phyloP scores from a whole-genome alignment of 495 filamentous ascomycete genomes.

The Xylaria palmicola region DNA sequence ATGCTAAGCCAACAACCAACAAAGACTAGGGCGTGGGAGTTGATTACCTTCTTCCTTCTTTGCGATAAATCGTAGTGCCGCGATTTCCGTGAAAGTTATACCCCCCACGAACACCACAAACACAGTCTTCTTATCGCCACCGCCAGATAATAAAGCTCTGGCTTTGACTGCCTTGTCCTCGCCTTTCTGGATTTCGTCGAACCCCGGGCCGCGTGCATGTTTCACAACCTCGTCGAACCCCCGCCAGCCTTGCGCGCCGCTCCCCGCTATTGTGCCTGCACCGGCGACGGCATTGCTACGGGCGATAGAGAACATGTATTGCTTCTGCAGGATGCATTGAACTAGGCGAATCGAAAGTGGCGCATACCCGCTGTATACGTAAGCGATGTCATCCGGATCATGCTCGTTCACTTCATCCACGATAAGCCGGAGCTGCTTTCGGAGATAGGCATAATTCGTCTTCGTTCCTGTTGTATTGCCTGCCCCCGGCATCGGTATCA shows the following conservation, averaged over 20 bases:
- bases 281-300: slow-evolving; percentile 53
- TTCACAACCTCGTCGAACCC: slow-evolving; percentile 89
- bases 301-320: slow-evolving; percentile 69
- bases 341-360: slow-evolving; percentile 90
- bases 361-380: slow-evolving; percentile 96
- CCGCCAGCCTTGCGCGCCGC: slow-evolving; percentile 77
- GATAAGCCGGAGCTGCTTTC: slow-evolving; percentile 82
- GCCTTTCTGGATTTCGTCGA: slow-evolving; percentile 89
- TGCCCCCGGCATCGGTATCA: slow-evolving; percentile 64
- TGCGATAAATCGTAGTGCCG: slow-evolving; percentile 87
- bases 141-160: slow-evolving; percentile 75
- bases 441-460: slow-evolving; percentile 87
- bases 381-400: slow-evolving; percentile 94
- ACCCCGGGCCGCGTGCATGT: slow-evolving; percentile 78
- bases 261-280: slow-evolving; percentile 45
- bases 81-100: slow-evolving; percentile 93
- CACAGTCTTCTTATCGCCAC: slow-evolving; percentile 73
- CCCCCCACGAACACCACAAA: slow-evolving; percentile 95
- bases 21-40: background rate
- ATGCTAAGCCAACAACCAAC: slow-evolving; percentile 1
- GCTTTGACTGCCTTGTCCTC: slow-evolving; percentile 91
- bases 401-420: slow-evolving; percentile 97
- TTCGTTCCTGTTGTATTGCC: slow-evolving; percentile 59
- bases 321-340: slow-evolving; percentile 93
- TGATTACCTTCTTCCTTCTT: slow-evolving; percentile 74